Evolutionary conservation across 306 rosid genomes (phyloP), one percentile per base, ranked within the genome.

Genomic region (Psophocarpus tetragonolobus): DNA sequence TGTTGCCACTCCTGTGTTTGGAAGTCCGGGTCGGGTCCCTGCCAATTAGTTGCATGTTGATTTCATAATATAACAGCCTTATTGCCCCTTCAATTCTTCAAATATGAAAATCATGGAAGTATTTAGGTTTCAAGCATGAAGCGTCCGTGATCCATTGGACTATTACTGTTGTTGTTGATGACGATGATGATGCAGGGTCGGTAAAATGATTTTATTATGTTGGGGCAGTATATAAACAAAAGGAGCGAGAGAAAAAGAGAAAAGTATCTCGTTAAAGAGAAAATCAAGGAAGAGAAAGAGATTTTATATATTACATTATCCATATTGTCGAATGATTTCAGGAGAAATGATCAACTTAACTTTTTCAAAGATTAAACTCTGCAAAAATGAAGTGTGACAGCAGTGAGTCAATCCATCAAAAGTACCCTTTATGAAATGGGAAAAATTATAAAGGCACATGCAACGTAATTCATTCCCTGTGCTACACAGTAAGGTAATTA

Each of bases 291-390:
- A 3, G 10, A 54, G 62, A 11, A 23, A 9, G 17, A 26, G n/a
- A 8, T n/a, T 14, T 15, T 11, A 24, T 42, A 27, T n/a, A 58
- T 14, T 56, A 38, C 39, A 57, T 56, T 60, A 74, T 74, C 32
- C 69, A 58, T n/a, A 58, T n/a, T n/a, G 2, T n/a, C 20, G 9
- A 60, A 42, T 60, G 33, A 42, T 60, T 74, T 74, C 48, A 74
- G 36, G 60, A 24, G 45, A 33, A 62, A 30, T 63, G 24, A 32
- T 45, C 39, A 29, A 45, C 36, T 9, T 54, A 5, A 17, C 39
- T 42, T 39, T 27, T 14, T 56, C 1, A 38, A 17, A 20, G 8
- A 71, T 18, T 36, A 12, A 53, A 17, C 0, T 30, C 26, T n/a
- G 7, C 14, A n/a, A n/a, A n/a, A n/a, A 64, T 38, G 20, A 11